Conservation (phyloP, 2,329 filamentous ascomycete genomes). For the Aspergillus neoniger region DNA sequence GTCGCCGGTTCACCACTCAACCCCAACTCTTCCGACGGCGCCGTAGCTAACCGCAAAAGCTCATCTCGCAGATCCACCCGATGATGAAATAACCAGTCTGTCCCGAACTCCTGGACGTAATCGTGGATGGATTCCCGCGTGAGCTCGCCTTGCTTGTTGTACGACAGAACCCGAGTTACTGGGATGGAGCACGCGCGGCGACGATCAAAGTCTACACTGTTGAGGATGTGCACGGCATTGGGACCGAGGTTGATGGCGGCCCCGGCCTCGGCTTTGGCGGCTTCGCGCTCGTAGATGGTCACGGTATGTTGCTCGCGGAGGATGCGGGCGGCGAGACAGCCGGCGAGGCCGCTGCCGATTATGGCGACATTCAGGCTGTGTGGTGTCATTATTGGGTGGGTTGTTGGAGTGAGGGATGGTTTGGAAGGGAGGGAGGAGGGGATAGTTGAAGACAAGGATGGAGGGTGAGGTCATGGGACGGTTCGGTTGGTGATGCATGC, state of each 20-base stretch:
- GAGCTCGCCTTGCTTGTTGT: neutral
- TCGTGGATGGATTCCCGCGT: neutral
- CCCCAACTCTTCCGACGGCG: constrained; percentile 1
- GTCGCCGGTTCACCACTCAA: constrained; percentile 4
- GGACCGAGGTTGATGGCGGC: constrained; percentile 15
- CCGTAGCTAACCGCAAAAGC: constrained; percentile 12
- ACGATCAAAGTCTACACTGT: constrained; percentile 9
- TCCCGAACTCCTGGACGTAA: neutral
- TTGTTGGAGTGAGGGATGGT: neutral
- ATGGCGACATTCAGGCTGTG: constrained; percentile 13
- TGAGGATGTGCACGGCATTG: constrained; percentile 9
- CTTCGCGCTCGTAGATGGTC: constrained; percentile 11
- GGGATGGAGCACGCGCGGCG: neutral
- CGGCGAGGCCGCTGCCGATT: constrained; percentile 16
- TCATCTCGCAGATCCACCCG: constrained; percentile 14
- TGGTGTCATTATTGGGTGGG: neutral
- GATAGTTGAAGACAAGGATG: neutral
- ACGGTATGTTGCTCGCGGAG: constrained; percentile 16
- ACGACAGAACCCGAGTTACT: neutral
- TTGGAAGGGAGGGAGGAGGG: neutral
- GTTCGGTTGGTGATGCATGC: no score
- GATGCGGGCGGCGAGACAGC: constrained; percentile 14
- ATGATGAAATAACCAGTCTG: constrained; percentile 13
- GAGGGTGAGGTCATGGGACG: no score
- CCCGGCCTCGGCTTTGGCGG: neutral